Evolutionary conservation across 805 yeast genomes (phyloP), one percentile per base, ranked within the genome.

Genomic region (Sugiyamaella valdiviana): DNA sequence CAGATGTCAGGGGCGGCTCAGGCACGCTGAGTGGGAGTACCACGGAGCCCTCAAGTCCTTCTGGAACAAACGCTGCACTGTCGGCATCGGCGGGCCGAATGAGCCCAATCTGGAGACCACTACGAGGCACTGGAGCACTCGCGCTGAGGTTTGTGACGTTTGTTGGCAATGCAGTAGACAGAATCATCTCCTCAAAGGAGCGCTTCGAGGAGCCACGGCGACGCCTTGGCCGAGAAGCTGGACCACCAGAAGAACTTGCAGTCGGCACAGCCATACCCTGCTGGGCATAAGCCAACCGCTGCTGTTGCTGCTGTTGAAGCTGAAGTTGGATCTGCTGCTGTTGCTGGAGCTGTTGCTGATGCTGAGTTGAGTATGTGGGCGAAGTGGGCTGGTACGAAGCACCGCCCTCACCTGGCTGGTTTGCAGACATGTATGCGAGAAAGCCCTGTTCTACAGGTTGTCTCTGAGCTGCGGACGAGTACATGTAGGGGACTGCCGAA

Each of bases 1-100:
- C 69, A 19, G 68, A 61, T 2, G 69, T 54, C 22, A 78, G 60
- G 1, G 82, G 83, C 0, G 81, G 80, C n/a, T 60, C 62, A 3
- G 79, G 76, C 44, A 78, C 59, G 16, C 53, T 52, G 46, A 53
- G 47, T 10, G 58, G 61, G 23, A 57, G 45, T 12, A 43, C 26
- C 16, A 36, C 41, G 39, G 21, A 44, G 20, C 29, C 21, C 9
- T 20, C 24, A 19, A 29, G 19, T 14, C 22, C 36, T 6, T 16
- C 49, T 16, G 41, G 39, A n/a, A 19, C 47, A 29, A 14, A 44
- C 35, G 16, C 41, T 9, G 19, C 23, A 17, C 38, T 21, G 3
- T 15, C 23, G 20, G 42, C 36, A 3, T 42, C 44, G 10, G 55
- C 46, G n/a, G 32, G 32, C 10, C 32, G 32, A 10, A 50, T 44